Base-by-base conservation (phyloP, 441 rosid species). In the Rhodomyrtus psidioides region DNA sequence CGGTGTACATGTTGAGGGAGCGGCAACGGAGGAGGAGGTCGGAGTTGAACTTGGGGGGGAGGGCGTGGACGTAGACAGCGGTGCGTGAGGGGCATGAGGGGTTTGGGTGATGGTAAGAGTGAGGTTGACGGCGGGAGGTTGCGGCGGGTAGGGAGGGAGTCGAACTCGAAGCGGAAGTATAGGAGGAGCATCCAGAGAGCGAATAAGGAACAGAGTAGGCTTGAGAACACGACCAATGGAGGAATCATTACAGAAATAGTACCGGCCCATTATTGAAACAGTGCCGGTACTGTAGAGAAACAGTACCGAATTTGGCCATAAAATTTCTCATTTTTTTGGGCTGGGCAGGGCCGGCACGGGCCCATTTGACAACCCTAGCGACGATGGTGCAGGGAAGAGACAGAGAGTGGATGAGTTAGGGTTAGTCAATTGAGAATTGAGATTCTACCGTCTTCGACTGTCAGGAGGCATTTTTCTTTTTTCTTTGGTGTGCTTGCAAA, bases 1-100 rank as follows among this genome's bases (percentile, higher is more conserved):
- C 82, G 53, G 91, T 91, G 88, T 91, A 89, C 24, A 89, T 34
- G 76, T 91, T 93, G 60, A 93, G 87, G 76, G 84, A 89, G 85
- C 83, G 65, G 88, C 95, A 93, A 87, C 88, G 86, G 2, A 46
- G 24, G 59, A 93, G 89, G 42, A 93, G 90, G 27, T 88, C 93
- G 53, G 55, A 30, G 89, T 93, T 93, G 90, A 91, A 93, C 53
- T 91, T 88, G 9, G 91, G 34, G 6, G 94, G 94, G 85, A 93
- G 87, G 53, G 90, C 60, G 88, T 92, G 90, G 27, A 93, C 76
- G 42, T 89, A 93, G 23, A 93, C 91, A 5, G 89, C 87, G 8
- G 86, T 75, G 24, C 62, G 55, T 28, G 81, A 75, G 17, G 12
- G 85, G 82, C 91, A 89, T 55, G 58, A 34, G 76, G 86, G 86